phyloP scores from a whole-genome alignment of 1,139 yeast genomes.

The Kazachstania sp. region DNA sequence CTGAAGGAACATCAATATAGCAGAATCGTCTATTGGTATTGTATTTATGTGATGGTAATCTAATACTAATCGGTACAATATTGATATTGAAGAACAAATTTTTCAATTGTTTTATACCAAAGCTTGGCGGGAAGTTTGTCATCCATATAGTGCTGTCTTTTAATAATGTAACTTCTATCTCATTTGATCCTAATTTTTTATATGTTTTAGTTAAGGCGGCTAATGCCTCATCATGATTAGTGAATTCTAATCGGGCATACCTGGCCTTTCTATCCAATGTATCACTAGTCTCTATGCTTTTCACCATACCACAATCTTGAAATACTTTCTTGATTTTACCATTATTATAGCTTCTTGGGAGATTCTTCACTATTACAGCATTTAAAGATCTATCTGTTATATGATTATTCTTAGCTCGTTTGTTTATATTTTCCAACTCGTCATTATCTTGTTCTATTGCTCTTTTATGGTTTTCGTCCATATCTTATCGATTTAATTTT shows the following conservation, averaged over 20 bases:
- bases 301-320: slow-evolving; percentile 53
- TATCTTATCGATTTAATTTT: neutral
- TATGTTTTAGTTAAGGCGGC: slow-evolving; percentile 54
- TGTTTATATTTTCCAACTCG: neutral
- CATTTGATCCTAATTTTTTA: slow-evolving; percentile 39
- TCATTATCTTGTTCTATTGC: neutral
- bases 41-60: slow-evolving; percentile 60
- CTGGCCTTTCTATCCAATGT: slow-evolving; percentile 19
- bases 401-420: neutral
- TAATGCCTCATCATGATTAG: slow-evolving; percentile 40
- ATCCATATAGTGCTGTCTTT: slow-evolving; percentile 32
- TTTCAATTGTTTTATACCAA: slow-evolving; percentile 36
- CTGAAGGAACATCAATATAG: slow-evolving; percentile 50
- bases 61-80: slow-evolving; percentile 38
- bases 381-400: slow-evolving; percentile 20
- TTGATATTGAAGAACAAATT: slow-evolving; percentile 42
- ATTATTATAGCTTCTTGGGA: slow-evolving; percentile 30
- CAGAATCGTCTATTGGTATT: slow-evolving; percentile 62
- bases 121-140: slow-evolving; percentile 64
- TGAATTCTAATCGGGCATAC: slow-evolving; percentile 50
- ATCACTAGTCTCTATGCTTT: slow-evolving; percentile 31
- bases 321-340: slow-evolving; percentile 38
- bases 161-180: slow-evolving; percentile 37
- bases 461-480: slow-evolving; percentile 2
- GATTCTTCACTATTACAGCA: slow-evolving; percentile 25